phyloP scores from a whole-genome alignment of 352 stramenopile genomes.

The Globisporangium radiosum region DNA sequence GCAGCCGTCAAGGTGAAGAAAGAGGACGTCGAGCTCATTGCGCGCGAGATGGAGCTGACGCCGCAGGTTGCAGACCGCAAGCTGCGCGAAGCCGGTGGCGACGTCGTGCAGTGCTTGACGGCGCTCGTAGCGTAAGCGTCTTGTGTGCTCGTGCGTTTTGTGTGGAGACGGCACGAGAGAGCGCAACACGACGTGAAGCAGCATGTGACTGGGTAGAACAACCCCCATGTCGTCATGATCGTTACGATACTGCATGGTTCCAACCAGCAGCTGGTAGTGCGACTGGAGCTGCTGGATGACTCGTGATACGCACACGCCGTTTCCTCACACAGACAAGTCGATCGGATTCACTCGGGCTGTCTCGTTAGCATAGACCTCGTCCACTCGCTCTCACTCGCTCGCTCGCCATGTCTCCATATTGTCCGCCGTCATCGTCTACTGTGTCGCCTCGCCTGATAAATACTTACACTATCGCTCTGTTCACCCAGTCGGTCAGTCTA shows the following conservation, averaged over 20 bases:
- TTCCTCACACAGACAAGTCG: background rate
- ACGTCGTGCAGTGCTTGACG: conserved; percentile 66
- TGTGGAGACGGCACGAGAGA: background rate
- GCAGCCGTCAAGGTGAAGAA: conserved; percentile 78
- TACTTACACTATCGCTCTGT: conserved; percentile 3
- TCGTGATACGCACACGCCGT: no score
- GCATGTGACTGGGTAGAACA: background rate
- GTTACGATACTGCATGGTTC: no score
- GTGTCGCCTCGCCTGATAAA: background rate
- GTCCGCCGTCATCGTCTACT: background rate
- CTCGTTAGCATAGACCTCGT: background rate
- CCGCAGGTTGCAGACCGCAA: conserved; percentile 75
- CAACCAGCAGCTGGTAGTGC: background rate
- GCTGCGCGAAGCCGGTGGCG: conserved; percentile 66
- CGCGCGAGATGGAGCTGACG: conserved; percentile 73
- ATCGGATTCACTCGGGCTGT: background rate
- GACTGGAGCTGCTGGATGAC: no score
- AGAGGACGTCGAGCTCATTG: conserved; percentile 73
- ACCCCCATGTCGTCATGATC: no score
- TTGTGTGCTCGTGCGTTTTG: background rate
- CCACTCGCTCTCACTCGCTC: background rate
- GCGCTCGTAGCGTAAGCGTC: conserved; percentile 33
- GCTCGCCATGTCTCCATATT: background rate
- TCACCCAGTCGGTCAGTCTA: background rate
- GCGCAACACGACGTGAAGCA: background rate